phyloP scores from a whole-genome alignment of 129 eudicot genomes.

The Arctium lappa region DNA sequence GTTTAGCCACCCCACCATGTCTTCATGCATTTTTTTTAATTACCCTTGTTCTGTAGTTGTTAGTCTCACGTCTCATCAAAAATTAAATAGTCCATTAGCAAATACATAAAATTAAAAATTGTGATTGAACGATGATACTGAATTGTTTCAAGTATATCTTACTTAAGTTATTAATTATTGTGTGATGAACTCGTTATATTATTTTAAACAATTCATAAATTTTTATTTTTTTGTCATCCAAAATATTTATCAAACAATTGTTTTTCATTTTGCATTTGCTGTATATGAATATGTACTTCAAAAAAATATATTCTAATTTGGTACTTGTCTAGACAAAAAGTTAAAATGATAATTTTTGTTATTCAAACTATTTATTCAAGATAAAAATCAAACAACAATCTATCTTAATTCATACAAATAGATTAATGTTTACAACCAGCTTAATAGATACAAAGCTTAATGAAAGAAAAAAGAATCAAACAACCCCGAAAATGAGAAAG shows the following conservation, averaged over 20 bases:
- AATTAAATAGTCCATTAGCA: no score
- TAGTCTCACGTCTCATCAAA: no score
- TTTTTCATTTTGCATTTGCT: not conserved
- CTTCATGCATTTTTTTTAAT: no score
- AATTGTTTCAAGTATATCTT: no score
- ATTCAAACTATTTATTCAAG: not conserved
- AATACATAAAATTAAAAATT: no score
- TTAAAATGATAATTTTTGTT: not conserved
- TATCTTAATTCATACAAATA: not conserved
- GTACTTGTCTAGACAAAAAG: not conserved
- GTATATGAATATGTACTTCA: not conserved
- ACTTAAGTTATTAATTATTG: not conserved
- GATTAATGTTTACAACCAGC: not conserved
- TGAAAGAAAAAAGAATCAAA: not conserved
- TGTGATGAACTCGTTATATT: not conserved
- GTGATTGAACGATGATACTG: no score
- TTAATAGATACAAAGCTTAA: not conserved
- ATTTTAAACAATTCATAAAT: not conserved
- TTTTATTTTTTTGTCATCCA: not conserved
- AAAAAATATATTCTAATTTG: not conserved
- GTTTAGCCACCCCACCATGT: no score
- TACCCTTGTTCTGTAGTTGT: no score
- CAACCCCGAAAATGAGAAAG: not conserved
- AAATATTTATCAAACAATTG: not conserved
- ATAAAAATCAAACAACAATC: not conserved